phyloP scores from a whole-genome alignment of 495 filamentous ascomycete genomes.

The Letharia columbiana region DNA sequence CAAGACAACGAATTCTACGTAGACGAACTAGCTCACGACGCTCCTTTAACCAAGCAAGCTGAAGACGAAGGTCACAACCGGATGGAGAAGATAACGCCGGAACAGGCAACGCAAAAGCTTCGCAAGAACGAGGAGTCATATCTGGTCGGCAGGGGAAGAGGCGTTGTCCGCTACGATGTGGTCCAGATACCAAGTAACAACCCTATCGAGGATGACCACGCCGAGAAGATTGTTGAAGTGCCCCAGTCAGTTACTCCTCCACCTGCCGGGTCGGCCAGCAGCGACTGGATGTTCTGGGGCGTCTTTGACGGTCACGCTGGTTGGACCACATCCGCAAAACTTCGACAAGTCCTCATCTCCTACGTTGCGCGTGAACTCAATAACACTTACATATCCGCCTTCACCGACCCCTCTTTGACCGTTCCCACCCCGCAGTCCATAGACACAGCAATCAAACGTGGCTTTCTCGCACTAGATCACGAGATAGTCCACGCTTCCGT shows the following conservation, averaged over 20 bases:
- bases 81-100: slow-evolving; percentile 90
- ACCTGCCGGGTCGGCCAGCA: slow-evolving; percentile 45
- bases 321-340: slow-evolving; percentile 96
- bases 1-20: slow-evolving; percentile 79
- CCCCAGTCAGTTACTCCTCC: slow-evolving; percentile 47
- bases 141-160: slow-evolving; percentile 77
- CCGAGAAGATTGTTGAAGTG: slow-evolving; percentile 92
- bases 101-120: slow-evolving; percentile 85
- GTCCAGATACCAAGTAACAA: slow-evolving; percentile 92
- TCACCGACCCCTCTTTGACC: slow-evolving; percentile 49
- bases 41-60: slow-evolving; percentile 75
- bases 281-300: slow-evolving; percentile 99
- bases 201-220: slow-evolving; percentile 96
- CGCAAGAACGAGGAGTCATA: slow-evolving; percentile 86
- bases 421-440: slow-evolving; percentile 66
- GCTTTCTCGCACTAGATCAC: slow-evolving; percentile 79
- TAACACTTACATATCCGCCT: slow-evolving; percentile 71
- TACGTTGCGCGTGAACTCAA: slow-evolving; percentile 95
- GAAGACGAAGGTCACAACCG: slow-evolving; percentile 74
- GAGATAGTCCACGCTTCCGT: slow-evolving; percentile 90
- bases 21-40: slow-evolving; percentile 67
- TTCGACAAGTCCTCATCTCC: slow-evolving; percentile 82
- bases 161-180: slow-evolving; percentile 92
- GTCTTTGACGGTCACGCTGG: slow-evolving; percentile 97
- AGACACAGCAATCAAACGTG: slow-evolving; percentile 85